Evolutionary conservation across 2,329 filamentous ascomycete genomes (phyloP), one percentile per base, ranked within the genome.

Genomic region (Aspergillus sp.): DNA sequence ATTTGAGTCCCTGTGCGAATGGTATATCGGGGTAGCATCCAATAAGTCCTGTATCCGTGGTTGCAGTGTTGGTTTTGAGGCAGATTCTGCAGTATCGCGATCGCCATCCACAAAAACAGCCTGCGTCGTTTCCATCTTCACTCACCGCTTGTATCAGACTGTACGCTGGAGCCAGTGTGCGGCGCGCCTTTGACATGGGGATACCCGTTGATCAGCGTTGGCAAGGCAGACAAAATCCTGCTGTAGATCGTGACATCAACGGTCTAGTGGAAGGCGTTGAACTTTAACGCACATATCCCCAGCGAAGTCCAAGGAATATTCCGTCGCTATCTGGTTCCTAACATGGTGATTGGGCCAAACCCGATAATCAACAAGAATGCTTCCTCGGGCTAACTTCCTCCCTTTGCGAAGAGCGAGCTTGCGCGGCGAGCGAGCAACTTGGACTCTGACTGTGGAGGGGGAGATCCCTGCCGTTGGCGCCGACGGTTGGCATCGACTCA

Each of bases 171-270:
- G 15, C 7, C 30, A 30, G 25, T 50, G 48, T 19, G 19, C 19
- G 19, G 19, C 19, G 19, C 25, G 30, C 4, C 11, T 13, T 30
- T 52, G 53, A 48, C 43, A 57, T 15, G 28, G 23, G 47, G 38
- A 45, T 45, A 57, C 61, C 64, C 66, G 65, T 68, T 66, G 66
- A 66, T 68, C 66, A 59, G 63, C 64, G 47, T 56, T 30, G 54
- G 50, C 57, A 61, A 60, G 50, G 56, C 47, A 43, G 17, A 47
- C 41, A 54, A 23, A 41, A 38, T 50, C n/a, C 25, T 31, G 31
- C 31, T n/a, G 49, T 38, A 5, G 23, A 52, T n/a, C 34, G 34
- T 47, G 47, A 50, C 34, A 57, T 57, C 47, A 50, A 38, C 46
- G 7, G 19, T 19, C 19, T 2, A 19, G 19, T 19, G 19, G 19